Base-by-base conservation (phyloP, 352 stramenopile species). In the Pythium aristosporum region DNA sequence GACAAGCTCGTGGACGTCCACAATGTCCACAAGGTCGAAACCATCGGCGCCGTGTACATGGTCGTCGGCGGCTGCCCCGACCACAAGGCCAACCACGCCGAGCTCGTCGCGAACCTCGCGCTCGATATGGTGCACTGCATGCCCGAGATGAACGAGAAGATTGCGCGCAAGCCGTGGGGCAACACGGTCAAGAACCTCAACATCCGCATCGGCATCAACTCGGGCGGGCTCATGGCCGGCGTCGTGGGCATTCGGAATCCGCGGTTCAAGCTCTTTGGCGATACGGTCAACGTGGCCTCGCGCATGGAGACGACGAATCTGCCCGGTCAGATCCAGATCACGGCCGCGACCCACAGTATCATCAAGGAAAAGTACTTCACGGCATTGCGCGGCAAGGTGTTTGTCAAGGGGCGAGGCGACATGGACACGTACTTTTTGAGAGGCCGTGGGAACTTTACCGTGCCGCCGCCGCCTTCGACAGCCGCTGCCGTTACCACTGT, bases 21-120 rank as follows among this genome's bases (percentile, higher is more conserved):
- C 57, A 72, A 84, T n/a, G 87, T 96, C 9, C 88, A 96, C 73
- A 97, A 97, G 66, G 86, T 97, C 5, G 88, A 97, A 62, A 97
- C 89, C 13, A 91, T 97, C n/a, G 89, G 86, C 20, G 82, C 89
- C 9, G 87, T 94, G 0, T 97, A 97, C 70, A 94, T 97, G 87
- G 89, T 94, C 13, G 85, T 92, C 1, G 81, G 82, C 13, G 88
- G 89, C 0, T 96, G 85, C 41, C 88, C 89, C 7, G 76, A 92
- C 32, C 72, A 76, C 37, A 86, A 80, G 9, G 46, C 30, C 15
- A 89, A 90, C 37, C 88, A 97, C 69, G 85, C 85, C 6, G 86
- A 94, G 53, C 65, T 91, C 16, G 80, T 94, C 0, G 88, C 87
- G 1, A 89, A 94, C 54, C 68, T 96, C 9, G 89, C 87, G 43